Evolutionary conservation across 2,329 filamentous ascomycete genomes (phyloP).

Genomic region (Colletotrichum agaves): DNA sequence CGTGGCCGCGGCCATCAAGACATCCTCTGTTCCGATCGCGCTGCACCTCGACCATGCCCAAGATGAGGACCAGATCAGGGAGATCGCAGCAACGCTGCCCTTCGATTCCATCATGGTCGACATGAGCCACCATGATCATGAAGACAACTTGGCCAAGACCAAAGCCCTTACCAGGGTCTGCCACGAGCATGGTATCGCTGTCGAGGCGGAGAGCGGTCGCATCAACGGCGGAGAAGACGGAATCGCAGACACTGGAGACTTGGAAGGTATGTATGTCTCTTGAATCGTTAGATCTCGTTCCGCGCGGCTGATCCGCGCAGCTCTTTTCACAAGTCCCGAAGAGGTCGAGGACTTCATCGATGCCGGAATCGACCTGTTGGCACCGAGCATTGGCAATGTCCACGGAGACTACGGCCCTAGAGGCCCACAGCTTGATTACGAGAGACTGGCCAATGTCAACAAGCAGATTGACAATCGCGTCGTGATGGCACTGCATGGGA

Average conservation of each 20-base stretch:
- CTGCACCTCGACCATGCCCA: slow-evolving; percentile 77
- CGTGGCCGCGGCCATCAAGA: slow-evolving; percentile 33
- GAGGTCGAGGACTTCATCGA: slow-evolving; percentile 77
- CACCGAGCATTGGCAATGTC: slow-evolving; percentile 81
- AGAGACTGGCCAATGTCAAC: slow-evolving; percentile 55
- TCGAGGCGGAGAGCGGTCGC: slow-evolving; percentile 74
- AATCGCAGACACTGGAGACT: slow-evolving; percentile 67
- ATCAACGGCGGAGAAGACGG: slow-evolving; percentile 76
- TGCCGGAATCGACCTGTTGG: slow-evolving; percentile 79
- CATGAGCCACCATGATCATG: slow-evolving; percentile 78
- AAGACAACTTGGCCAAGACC: slow-evolving; percentile 74
- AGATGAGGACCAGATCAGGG: slow-evolving; percentile 66
- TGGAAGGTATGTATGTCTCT: slow-evolving; percentile 53
- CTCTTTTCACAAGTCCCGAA: slow-evolving; percentile 70
- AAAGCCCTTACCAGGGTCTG: slow-evolving; percentile 70
- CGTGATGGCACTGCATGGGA: slow-evolving; percentile 40
- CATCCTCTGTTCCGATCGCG: slow-evolving; percentile 17
- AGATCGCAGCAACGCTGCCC: slow-evolving; percentile 60
- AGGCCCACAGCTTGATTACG: slow-evolving; percentile 72
- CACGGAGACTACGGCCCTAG: slow-evolving; percentile 77
- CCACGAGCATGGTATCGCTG: slow-evolving; percentile 70
- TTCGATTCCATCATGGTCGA: slow-evolving; percentile 83
- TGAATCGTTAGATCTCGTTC: fast-evolving
- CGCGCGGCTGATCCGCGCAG: not conserved
- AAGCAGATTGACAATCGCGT: slow-evolving; percentile 25